These are phyloP conservation scores for Metschnikowia baotianmanensis DNA, from an alignment of 805 yeast genomes.

Conservation along the genomic window DNA sequence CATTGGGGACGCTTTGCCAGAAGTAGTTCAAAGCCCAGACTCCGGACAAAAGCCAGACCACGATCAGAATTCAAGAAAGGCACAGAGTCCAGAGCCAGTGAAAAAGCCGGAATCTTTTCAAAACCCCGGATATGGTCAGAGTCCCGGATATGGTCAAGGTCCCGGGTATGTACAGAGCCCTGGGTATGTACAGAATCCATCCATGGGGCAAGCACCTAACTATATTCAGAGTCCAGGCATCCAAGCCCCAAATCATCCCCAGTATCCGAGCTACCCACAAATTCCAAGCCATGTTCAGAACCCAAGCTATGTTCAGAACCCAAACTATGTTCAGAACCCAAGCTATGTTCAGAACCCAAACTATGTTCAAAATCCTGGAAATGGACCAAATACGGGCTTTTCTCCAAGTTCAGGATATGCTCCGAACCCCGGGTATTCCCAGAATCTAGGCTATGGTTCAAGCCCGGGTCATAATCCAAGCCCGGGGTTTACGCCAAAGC, in stretches of 20 bases:
- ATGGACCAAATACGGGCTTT: background rate
- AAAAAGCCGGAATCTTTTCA: background rate
- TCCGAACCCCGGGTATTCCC: background rate
- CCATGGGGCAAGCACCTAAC: background rate
- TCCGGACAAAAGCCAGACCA: background rate
- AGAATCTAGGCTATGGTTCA: background rate
- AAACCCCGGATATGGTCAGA: background rate
- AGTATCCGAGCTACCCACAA: background rate
- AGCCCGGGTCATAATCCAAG: background rate
- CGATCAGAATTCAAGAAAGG: background rate
- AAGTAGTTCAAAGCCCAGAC: background rate
- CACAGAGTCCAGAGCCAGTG: background rate
- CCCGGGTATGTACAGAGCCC: background rate
- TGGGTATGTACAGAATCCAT: background rate
- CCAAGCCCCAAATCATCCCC: background rate
- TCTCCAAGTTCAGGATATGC: background rate
- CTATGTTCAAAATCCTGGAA: background rate
- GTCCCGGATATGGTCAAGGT: background rate
- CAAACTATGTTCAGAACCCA: background rate
- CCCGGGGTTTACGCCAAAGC: background rate
- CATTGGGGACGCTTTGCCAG: constrained; percentile 3
- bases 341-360: background rate
- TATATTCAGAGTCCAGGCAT: background rate
- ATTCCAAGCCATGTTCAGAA: background rate
- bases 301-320: background rate